These are phyloP conservation scores for Globisporangium iwayamae DNA, from an alignment of 352 stramenopile genomes.

Conservation along the genomic window DNA sequence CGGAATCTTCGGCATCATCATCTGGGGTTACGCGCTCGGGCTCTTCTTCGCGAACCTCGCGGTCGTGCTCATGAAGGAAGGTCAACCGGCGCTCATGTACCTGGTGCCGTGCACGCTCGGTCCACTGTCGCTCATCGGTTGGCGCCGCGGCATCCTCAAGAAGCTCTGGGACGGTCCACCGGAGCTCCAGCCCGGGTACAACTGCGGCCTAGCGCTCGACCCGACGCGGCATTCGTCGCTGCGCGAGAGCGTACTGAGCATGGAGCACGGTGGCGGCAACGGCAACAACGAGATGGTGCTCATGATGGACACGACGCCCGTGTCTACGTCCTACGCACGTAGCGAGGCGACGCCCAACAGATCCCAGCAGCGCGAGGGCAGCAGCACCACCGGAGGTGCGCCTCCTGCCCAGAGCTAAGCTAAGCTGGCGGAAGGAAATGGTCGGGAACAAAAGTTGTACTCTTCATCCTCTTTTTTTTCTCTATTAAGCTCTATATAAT, in stretches of 20 bases:
- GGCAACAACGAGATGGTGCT: conserved; percentile 35
- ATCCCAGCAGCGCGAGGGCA: conserved; percentile 6
- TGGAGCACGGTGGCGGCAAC: conserved; percentile 26
- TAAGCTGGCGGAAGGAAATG: conserved; percentile 1
- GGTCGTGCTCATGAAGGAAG: conserved; percentile 90
- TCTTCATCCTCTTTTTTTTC: not conserved
- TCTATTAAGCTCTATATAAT: conserved; percentile 3
- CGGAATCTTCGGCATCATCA: conserved; percentile 75
- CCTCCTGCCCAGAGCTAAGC: conserved; percentile 1
- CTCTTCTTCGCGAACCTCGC: conserved; percentile 92
- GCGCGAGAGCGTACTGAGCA: conserved; percentile 21
- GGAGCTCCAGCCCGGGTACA: conserved; percentile 32
- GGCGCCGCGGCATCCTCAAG: conserved; percentile 77
- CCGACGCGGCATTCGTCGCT: conserved; percentile 6
- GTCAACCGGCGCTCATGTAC: conserved; percentile 96
- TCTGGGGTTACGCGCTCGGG: conserved; percentile 93
- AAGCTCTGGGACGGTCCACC: conserved; percentile 90
- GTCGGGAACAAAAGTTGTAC: not conserved
- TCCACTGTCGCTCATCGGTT: conserved; percentile 67
- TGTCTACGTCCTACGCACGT: conserved; percentile 42
- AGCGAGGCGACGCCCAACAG: conserved; percentile 30
- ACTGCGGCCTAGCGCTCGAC: conserved; percentile 2
- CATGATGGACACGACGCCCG: conserved; percentile 35
- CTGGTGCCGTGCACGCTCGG: conserved; percentile 92
- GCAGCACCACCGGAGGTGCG: not conserved